Base-by-base conservation (phyloP, 306 rosid species). In the Mucuna pruriens region DNA sequence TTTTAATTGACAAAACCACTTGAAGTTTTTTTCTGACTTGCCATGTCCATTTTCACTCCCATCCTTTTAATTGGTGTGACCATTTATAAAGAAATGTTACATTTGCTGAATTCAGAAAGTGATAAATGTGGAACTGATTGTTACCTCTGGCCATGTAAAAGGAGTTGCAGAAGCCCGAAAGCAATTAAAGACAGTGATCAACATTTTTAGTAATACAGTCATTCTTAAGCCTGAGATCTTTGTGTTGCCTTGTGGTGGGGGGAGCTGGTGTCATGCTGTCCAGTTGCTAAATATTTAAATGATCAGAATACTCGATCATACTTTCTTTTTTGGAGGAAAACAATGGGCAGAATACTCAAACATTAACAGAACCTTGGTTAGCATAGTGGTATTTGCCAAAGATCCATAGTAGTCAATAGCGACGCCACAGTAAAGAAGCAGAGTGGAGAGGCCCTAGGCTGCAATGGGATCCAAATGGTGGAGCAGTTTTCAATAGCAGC, bases 1-100 rank as follows among this genome's bases (percentile, higher is more conserved):
- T 57, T 66, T 65, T 42, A 81, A 54, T 75, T 44, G 75, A 62
- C 46, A 12, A 61, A 44, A 64, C 55, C 11, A 0, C 61, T 22
- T 67, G 9, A 1, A 71, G 31, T 54, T 29, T 3, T 29, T 29
- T 29, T 64, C 49, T 55, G 12, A 38, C 38, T 39, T 31, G 38
- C 8, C 57, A 4, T 42, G 75, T 44, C 49, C 62, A 46, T 62
- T n/a, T n/a, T 45, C 29, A 54, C 46, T 68, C 16, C 36, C 13
- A 45, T 29, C 51, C 68, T 70, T 76, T 69, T 52, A 64, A 31
- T 63, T 23, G 0, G 23, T 7, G 42, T 71, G 40, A 36, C 40
- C 15, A 49, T 46, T 17, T 44, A 19, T 70, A 42, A 52, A 71
- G 44, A 52, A 52, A 23, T 75, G 66, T 63, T 19, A 11, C 19